A percentile compares a stretch with the other conserved stretches of the same genome.
Evolutionary conservation across 352 stramenopile genomes (phyloP).

Genomic region (Phytophthora lateralis): DNA sequence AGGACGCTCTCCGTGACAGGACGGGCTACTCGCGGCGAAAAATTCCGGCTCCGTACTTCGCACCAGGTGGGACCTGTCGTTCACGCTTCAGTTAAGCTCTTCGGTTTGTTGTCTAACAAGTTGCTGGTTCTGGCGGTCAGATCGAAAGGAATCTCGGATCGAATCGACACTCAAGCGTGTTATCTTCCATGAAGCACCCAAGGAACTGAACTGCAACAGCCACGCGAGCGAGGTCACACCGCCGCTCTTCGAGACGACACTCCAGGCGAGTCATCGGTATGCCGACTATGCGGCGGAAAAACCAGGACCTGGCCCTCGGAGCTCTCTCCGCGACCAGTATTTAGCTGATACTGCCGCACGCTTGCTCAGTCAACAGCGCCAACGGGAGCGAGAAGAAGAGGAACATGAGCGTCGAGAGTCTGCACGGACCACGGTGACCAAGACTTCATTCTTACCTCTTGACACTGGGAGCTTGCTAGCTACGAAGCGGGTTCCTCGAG

Average conservation of each 20-base stretch:
- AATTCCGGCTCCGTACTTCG: slow-evolving; percentile 41
- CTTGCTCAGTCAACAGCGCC: slow-evolving; percentile 43
- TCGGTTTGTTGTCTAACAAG: not conserved
- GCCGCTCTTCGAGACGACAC: slow-evolving; percentile 58
- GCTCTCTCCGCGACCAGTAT: slow-evolving; percentile 48
- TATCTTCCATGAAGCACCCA: slow-evolving; percentile 42
- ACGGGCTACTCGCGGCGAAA: slow-evolving; percentile 70
- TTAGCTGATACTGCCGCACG: slow-evolving; percentile 48
- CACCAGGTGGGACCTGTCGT: slow-evolving; percentile 30
- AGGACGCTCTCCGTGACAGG: slow-evolving; percentile 62
- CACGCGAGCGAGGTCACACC: slow-evolving; percentile 31
- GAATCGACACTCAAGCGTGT: slow-evolving; percentile 63
- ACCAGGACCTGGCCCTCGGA: slow-evolving; percentile 39
- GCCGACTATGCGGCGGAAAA: slow-evolving; percentile 43
- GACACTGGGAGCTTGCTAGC: slow-evolving; percentile 39
- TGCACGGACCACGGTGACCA: slow-evolving; percentile 32
- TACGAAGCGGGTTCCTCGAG: slow-evolving; percentile 50
- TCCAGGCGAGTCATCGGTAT: slow-evolving; percentile 59
- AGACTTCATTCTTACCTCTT: slow-evolving; percentile 45
- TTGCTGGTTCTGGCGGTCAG: slow-evolving; percentile 16
- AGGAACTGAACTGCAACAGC: slow-evolving; percentile 34
- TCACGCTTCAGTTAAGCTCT: not conserved
- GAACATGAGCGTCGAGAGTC: slow-evolving; percentile 26
- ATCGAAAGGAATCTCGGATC: slow-evolving; percentile 45
- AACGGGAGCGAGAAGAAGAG: slow-evolving; percentile 31